phyloP scores from a whole-genome alignment of 805 yeast genomes.

The Candida glaebosa region DNA sequence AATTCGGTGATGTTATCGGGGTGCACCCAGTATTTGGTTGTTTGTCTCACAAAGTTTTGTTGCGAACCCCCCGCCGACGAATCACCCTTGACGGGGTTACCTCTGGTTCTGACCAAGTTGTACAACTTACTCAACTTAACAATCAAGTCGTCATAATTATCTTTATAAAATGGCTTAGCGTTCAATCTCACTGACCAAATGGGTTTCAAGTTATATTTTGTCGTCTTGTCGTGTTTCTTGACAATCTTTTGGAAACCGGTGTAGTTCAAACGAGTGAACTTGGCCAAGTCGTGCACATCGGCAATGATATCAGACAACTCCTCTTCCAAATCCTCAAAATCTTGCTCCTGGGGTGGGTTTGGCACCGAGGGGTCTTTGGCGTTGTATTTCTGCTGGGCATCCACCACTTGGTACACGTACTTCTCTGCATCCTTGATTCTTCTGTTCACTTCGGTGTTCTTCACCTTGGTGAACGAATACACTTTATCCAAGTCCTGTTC shows the following conservation, averaged over 20 bases:
- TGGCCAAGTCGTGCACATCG: conserved; percentile 95
- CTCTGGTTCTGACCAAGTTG: conserved; percentile 92
- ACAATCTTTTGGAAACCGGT: conserved; percentile 96
- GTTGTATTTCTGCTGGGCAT: conserved; percentile 29
- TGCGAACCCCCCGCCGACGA: conserved; percentile 97
- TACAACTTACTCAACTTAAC: conserved; percentile 86
- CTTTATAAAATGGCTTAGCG: conserved; percentile 93
- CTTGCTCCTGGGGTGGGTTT: conserved; percentile 38
- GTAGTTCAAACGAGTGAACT: conserved; percentile 88
- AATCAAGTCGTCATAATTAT: conserved; percentile 84
- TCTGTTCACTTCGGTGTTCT: conserved; percentile 79
- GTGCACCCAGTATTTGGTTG: conserved; percentile 99
- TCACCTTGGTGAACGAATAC: conserved; percentile 84
- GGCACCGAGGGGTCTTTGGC: conserved; percentile 19
- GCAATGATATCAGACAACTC: conserved; percentile 76
- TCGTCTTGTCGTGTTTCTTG: conserved; percentile 93
- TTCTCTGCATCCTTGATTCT: conserved; percentile 80
- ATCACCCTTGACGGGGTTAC: conserved; percentile 93
- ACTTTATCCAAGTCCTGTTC: conserved; percentile 91
- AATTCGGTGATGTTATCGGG: conserved; percentile 97
- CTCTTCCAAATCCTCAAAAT: conserved; percentile 41
- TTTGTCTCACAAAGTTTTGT: conserved; percentile 97
- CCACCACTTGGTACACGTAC: conserved; percentile 64
- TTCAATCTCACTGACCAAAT: conserved; percentile 90
- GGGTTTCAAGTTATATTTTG: conserved; percentile 71